Base-by-base conservation (phyloP, 192 early-diverging fungal species). In the Rhizoclosmatium sp. region DNA sequence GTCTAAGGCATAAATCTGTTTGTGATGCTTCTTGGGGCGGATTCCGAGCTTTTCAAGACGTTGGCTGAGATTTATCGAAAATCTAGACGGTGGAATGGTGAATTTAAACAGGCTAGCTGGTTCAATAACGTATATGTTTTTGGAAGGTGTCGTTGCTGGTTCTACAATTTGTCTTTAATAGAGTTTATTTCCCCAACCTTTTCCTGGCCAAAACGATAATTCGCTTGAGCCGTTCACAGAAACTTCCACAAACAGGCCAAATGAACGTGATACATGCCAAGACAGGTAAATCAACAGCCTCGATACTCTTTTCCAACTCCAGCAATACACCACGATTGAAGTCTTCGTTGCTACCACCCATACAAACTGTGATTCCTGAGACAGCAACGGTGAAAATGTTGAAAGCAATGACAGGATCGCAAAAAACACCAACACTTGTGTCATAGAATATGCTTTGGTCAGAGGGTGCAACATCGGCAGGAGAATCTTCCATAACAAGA, bases 321-420 rank as follows among this genome's bases (percentile, higher is more conserved):
- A 19, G 40, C 44, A 79, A 42, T 7, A 71, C 58, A 5, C 47
- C 78, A 9, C 69, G 47, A 58, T 71, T 54, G 23, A 59, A 40
- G 39, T 70, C 67, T 69, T 44, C 60, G 2, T 39, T 64, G 7
- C 44, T 48, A 45, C 59, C 39, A 10, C 68, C 68, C 4, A 21
- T 5, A 47, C 49, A 48, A 16, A 79, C 78, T 23, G 78, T 69
- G 47, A 79, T 23, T 21, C 56, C 67, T 16, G 68, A 31, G 31
- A 69, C 78, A 4, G 78, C 48, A n/a, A 79, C 21, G 4, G 78
- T 61, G 61, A 79, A 79, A 7, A 79, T 41, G 59, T 69, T n/a
- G 47, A 71, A 79, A 3, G 51, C 66, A 51, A 64, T 31, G 48
- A 71, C n/a, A 21, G 78, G 58, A 69, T 71, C 47, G 31, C 54